Percentiles rank a stretch among this genome's conserved stretches.
Conservation (phyloP, 1,284 basidiomycete genomes). For the Ceratobasidium sp. region DNA sequence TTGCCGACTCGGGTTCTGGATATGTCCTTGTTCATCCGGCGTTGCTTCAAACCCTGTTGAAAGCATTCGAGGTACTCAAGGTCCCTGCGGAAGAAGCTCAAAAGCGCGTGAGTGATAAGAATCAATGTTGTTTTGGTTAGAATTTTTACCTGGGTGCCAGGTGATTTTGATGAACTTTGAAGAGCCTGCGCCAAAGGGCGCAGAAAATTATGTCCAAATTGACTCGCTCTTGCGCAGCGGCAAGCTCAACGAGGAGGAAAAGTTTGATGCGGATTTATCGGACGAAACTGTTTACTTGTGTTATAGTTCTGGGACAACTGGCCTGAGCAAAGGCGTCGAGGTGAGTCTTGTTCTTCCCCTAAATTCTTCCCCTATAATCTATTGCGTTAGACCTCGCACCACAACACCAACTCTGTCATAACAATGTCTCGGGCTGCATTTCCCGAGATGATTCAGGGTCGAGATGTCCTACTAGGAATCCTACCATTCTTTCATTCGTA, state of each 20-base stretch:
- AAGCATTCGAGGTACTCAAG: constrained; percentile 61
- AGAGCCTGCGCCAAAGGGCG: constrained; percentile 10
- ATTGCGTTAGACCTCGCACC: constrained; percentile 66
- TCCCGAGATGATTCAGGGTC: constrained; percentile 54
- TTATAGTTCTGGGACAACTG: constrained; percentile 74
- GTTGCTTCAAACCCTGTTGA: constrained; percentile 59
- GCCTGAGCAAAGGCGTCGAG: constrained; percentile 64
- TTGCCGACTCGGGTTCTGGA: constrained; percentile 64
- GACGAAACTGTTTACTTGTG: constrained; percentile 70
- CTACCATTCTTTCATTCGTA: constrained; percentile 72
- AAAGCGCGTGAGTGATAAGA: constrained; percentile 60
- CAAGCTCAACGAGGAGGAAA: constrained; percentile 60
- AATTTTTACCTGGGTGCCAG: neutral
- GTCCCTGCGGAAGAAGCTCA: constrained; percentile 58
- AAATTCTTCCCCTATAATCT: neutral
- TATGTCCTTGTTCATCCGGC: constrained; percentile 66
- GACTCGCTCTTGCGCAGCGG: constrained; percentile 61
- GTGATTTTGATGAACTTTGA: constrained; percentile 43
- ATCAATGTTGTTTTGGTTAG: neutral
- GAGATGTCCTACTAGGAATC: constrained; percentile 66
- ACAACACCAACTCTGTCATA: constrained; percentile 67
- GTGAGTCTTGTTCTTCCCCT: constrained; percentile 49
- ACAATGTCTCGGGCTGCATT: constrained; percentile 61
- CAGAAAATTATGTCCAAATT: constrained; percentile 54
- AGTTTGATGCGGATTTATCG: constrained; percentile 61